Percentiles rank a stretch among this genome's conserved stretches.
Evolutionary conservation across 371 early-diverging fungal species (phyloP).

Genomic region (Saksenaea vasiformis): DNA sequence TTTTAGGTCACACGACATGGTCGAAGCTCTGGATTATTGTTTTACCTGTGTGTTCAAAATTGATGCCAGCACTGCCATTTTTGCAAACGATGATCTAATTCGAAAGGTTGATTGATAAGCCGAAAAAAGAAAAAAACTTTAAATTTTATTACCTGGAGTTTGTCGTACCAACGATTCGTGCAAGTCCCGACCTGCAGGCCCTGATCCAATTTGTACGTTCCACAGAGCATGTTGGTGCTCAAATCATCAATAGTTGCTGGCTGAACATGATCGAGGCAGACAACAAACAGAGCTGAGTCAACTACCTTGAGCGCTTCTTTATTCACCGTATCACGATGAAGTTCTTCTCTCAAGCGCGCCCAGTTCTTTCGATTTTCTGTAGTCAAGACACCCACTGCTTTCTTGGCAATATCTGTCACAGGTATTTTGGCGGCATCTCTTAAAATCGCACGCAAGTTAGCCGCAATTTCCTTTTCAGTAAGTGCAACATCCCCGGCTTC

Average conservation of each 20-base stretch:
- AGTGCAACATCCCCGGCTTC: slow-evolving; percentile 45
- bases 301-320: slow-evolving; percentile 59
- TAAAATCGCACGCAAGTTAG: slow-evolving; percentile 46
- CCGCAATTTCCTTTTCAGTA: slow-evolving; percentile 52
- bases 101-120: background rate
- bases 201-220: slow-evolving; percentile 52
- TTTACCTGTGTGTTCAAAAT: slow-evolving; percentile 63
- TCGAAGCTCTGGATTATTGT: slow-evolving; percentile 2
- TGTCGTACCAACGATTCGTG: slow-evolving; percentile 64
- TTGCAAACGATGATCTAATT: slow-evolving; percentile 61
- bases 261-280: slow-evolving; percentile 76
- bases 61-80: slow-evolving; percentile 63
- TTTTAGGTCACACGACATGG: background rate
- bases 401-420: slow-evolving; percentile 43
- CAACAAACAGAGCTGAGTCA: slow-evolving; percentile 77
- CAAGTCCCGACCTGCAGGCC: slow-evolving; percentile 63
- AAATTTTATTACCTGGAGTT: slow-evolving; percentile 46
- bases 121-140: slow-evolving; percentile 10
- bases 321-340: slow-evolving; percentile 53
- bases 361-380: slow-evolving; percentile 75
- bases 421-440: slow-evolving; percentile 41
- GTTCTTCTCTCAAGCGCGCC: slow-evolving; percentile 55
- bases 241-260: slow-evolving; percentile 48
- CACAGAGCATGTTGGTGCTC: slow-evolving; percentile 60
- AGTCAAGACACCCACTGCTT: slow-evolving; percentile 67